Conservation (phyloP, 2,329 filamentous ascomycete genomes). For the Colletotrichum liriopes region DNA sequence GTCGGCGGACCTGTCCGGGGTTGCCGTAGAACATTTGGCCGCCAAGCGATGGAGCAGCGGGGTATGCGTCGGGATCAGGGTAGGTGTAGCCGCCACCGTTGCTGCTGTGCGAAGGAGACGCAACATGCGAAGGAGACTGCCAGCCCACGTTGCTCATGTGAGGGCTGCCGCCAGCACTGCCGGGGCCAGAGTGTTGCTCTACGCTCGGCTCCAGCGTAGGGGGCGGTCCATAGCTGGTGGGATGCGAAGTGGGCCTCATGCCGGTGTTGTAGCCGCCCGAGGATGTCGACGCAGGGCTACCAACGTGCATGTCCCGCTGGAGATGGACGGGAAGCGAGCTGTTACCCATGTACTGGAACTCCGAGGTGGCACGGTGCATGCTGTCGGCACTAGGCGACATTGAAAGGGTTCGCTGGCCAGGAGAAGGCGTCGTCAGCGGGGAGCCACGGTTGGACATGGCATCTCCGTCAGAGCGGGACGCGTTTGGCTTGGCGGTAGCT, state of each 20-base stretch:
- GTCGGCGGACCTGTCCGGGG: constrained; percentile 75
- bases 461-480: constrained; percentile 79
- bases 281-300: constrained; percentile 79
- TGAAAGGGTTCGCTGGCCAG: constrained; percentile 83
- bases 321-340: constrained; percentile 88
- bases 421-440: constrained; percentile 85
- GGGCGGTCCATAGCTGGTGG: constrained; percentile 85
- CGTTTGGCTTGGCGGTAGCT: constrained; percentile 55
- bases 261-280: constrained; percentile 71
- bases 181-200: constrained; percentile 78
- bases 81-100: constrained; percentile 78
- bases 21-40: constrained; percentile 82
- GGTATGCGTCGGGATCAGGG: constrained; percentile 84
- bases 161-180: constrained; percentile 86
- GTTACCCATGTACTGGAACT: constrained; percentile 84
- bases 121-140: constrained; percentile 86
- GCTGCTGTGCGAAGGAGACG: constrained; percentile 77
- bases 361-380: constrained; percentile 75
- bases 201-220: constrained; percentile 88
- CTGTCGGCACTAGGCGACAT: constrained; percentile 82
- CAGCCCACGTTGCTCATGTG: constrained; percentile 88
- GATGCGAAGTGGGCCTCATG: constrained; percentile 87
- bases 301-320: constrained; percentile 80
- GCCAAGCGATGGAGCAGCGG: constrained; percentile 69
- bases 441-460: constrained; percentile 81